Evolutionary conservation across 202 grass and related monocot species (phyloP), one percentile per base, ranked within the genome.

Genomic region (Digitaria exilis): DNA sequence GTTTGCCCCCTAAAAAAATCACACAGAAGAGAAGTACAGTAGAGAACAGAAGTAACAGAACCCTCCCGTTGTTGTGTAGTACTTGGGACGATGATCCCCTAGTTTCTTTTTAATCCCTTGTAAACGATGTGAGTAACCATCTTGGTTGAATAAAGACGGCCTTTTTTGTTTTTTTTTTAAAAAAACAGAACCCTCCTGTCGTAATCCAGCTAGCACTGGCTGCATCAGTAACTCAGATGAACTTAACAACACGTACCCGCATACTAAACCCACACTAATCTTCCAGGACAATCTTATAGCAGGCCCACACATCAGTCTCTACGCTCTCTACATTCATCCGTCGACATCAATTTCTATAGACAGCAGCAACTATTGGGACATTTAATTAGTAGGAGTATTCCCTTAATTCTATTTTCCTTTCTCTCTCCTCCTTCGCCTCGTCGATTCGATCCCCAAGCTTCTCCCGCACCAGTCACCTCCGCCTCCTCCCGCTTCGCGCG

Each of bases 401-500:
- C 46, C 17, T 15, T 11, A 31, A 82, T 37, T 42, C 37, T 22
- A 82, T 69, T 65, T 17, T 45, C 21, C 0, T 51, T 31, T 73
- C 87, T 84, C 74, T 83, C 67, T 77, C 65, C 37, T 61, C 30
- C 48, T 4, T 72, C 44, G 56, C 69, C 41, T 57, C 59, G 69
- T 51, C 45, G 69, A 55, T n/a, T 75, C 73, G 35, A 18, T 70
- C 56, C 43, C 69, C 45, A 48, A 50, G 45, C 45, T 72, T 21
- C 26, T 37, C 22, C 30, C 26, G 37, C 44, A 46, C 52, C 63
- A 52, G 42, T 52, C 64, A 69, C 79, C 61, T 44, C 82, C 57
- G 5, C 48, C 59, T 51, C 85, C 79, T 29, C 41, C 66, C 37
- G 18, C 78, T 67, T 87, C 76, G 69, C 81, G 77, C 74, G 86